phyloP scores from a whole-genome alignment of 345 rosid genomes.

The Eucalyptus grandis region DNA sequence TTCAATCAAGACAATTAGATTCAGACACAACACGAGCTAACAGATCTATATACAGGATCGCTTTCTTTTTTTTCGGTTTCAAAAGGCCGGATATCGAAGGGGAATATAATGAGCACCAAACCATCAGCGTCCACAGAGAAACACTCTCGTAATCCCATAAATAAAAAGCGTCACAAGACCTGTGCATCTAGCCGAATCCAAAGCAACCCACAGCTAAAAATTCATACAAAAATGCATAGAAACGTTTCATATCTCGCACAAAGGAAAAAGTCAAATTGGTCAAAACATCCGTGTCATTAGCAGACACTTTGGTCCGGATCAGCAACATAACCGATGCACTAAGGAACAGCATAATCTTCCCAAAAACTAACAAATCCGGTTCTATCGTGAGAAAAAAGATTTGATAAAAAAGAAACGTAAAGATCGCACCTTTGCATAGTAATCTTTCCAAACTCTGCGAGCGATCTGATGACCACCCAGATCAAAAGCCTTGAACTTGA shows the following conservation, averaged over 20 bases:
- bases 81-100: not conserved
- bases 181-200: not conserved
- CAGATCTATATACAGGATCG: not conserved
- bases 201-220: not conserved
- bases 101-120: not conserved
- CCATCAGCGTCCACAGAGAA: not conserved
- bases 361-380: not conserved
- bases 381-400: not conserved
- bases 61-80: not conserved
- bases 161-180: not conserved
- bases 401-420: not conserved
- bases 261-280: not conserved
- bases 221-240: not conserved
- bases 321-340: not conserved
- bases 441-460: constrained; percentile 79
- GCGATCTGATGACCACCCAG: constrained; percentile 81
- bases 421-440: constrained; percentile 50
- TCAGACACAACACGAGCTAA: not conserved
- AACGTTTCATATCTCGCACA: not conserved
- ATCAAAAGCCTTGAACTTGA: constrained; percentile 82
- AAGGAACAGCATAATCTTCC: not conserved
- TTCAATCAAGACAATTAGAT: not conserved
- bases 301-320: not conserved
- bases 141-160: not conserved
- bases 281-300: not conserved